These are phyloP conservation scores for Barnettozyma hawaiiensis DNA, from an alignment of 1,139 yeast genomes.

Conservation along the genomic window DNA sequence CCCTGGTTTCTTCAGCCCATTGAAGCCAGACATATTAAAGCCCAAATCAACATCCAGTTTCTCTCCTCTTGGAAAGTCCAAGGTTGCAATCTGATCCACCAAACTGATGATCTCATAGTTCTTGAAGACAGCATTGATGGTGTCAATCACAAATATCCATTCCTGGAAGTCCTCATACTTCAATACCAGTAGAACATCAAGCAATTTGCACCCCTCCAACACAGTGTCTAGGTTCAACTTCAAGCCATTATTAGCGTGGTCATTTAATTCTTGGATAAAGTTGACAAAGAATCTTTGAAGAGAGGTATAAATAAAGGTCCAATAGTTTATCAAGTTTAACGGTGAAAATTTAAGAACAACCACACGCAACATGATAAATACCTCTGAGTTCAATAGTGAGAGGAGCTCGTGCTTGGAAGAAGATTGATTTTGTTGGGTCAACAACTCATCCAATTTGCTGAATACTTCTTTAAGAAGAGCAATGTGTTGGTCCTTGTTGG, in stretches of 20 bases:
- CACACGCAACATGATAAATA: constrained; percentile 56
- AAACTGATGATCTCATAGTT: constrained; percentile 31
- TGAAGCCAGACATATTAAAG: constrained; percentile 12
- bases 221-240: constrained; percentile 40
- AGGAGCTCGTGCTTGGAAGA: constrained; percentile 10
- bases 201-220: constrained; percentile 63
- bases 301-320: constrained; percentile 65
- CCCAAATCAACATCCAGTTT: constrained; percentile 11
- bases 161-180: constrained; percentile 77
- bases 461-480: constrained; percentile 42
- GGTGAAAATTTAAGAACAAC: constrained; percentile 57
- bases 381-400: constrained; percentile 35
- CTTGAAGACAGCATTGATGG: constrained; percentile 54
- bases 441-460: constrained; percentile 42
- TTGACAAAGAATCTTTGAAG: constrained; percentile 40
- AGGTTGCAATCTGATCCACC: constrained; percentile 31
- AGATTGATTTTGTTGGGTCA: constrained; percentile 24
- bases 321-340: constrained; percentile 58
- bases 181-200: constrained; percentile 66
- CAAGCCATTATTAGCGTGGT: constrained; percentile 32
- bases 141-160: constrained; percentile 81
- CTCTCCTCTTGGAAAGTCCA: constrained; percentile 9
- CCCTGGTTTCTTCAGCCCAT: constrained; percentile 37
- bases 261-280: constrained; percentile 37
- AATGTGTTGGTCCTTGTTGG: constrained; percentile 38